Evolutionary conservation across 1,139 yeast species (phyloP).

Genomic region (Sugiyamaella japonica): DNA sequence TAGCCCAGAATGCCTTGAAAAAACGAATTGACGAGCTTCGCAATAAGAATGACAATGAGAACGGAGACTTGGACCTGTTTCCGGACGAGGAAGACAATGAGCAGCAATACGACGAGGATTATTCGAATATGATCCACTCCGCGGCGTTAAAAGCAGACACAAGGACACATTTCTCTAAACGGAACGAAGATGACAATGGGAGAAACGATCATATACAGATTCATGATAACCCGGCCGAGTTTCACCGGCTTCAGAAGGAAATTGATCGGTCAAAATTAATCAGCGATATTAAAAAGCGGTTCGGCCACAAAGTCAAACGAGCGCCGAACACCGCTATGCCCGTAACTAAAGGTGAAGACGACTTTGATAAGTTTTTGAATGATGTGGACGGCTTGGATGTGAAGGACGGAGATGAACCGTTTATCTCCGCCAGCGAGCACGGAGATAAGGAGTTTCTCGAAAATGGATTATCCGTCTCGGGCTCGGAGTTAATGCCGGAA

Average conservation of each 20-base stretch:
- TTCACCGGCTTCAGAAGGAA: slow-evolving; percentile 25
- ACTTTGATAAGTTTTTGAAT: slow-evolving; percentile 36
- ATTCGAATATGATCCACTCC: neutral
- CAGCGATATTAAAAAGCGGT: slow-evolving; percentile 29
- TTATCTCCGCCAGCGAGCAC: neutral
- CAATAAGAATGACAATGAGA: neutral
- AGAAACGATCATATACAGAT: slow-evolving; percentile 12
- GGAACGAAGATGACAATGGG: neutral
- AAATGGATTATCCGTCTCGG: neutral
- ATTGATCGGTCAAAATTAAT: slow-evolving; percentile 29
- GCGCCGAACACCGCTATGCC: neutral
- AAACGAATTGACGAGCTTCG: slow-evolving; percentile 5
- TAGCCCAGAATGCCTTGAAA: slow-evolving; percentile 13
- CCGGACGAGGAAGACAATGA: slow-evolving; percentile 19
- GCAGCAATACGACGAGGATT: slow-evolving; percentile 13
- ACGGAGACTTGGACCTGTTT: slow-evolving; percentile 16
- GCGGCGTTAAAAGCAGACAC: slow-evolving; percentile 6
- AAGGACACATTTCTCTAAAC: neutral
- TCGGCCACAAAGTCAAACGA: slow-evolving; percentile 22
- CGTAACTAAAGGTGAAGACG: slow-evolving; percentile 29
- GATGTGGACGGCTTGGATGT: slow-evolving; percentile 22
- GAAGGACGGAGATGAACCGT: slow-evolving; percentile 8
- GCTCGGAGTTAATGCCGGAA: neutral
- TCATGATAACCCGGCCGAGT: slow-evolving; percentile 25
- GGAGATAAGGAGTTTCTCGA: neutral